Percentiles rank a stretch among this genome's conserved stretches.
Evolutionary conservation across 352 stramenopile genomes (phyloP).

Genomic region (Peronosclerospora sorghi): DNA sequence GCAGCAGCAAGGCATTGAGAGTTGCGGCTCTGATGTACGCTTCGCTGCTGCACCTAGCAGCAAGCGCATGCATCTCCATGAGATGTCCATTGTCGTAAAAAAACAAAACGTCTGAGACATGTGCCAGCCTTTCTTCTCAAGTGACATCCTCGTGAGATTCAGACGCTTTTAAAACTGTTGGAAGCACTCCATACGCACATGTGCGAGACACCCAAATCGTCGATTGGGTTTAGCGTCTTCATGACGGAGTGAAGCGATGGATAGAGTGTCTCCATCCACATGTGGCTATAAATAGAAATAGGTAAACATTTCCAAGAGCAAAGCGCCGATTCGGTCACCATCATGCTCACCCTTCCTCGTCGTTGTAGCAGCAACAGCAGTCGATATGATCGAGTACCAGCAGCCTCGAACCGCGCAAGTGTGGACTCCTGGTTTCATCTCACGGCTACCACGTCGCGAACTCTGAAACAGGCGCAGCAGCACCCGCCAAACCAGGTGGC

Average conservation of each 20-base stretch:
- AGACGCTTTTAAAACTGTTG: too few relatives aligned
- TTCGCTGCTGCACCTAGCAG: conserved; percentile 80
- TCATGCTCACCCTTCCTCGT: conserved; percentile 14
- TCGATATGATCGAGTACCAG: not conserved
- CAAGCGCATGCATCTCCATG: conserved; percentile 70
- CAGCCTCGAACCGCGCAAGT: too few relatives aligned
- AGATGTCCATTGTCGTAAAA: conserved; percentile 85
- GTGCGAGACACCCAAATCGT: too few relatives aligned
- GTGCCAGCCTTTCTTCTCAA: conserved; percentile 59
- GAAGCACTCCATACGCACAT: too few relatives aligned
- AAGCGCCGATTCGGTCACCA: too few relatives aligned
- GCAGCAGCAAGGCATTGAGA: too few relatives aligned
- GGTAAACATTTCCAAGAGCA: too few relatives aligned
- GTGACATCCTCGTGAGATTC: too few relatives aligned
- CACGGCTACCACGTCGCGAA: not conserved
- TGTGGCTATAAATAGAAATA: too few relatives aligned
- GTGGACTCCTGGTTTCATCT: conserved; percentile 6
- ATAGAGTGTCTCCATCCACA: too few relatives aligned
- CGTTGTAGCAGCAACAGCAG: not conserved
- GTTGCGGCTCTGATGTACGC: conserved; percentile 20
- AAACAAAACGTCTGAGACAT: conserved; percentile 57
- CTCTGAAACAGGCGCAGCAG: conserved; percentile 8
- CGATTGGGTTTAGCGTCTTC: too few relatives aligned
- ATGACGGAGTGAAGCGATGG: too few relatives aligned
- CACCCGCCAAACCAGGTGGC: not conserved